Evolutionary conservation across 352 stramenopile genomes (phyloP), one percentile per base, ranked within the genome.

Genomic region (Albugo laibachii): DNA sequence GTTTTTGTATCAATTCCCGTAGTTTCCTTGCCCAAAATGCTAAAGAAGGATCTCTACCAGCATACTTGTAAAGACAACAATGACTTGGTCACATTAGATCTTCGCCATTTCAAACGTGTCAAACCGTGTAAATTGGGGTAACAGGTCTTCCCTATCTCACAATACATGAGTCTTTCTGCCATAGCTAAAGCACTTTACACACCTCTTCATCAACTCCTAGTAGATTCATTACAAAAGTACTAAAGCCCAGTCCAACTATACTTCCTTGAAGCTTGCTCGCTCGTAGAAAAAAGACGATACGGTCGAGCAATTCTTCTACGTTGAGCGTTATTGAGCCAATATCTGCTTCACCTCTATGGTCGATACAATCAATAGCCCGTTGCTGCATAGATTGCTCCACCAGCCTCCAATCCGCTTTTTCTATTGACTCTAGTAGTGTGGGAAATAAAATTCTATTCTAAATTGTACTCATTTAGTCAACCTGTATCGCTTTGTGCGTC

Each of bases 151-250:
- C 85, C 44, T 69, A 41, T 48, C 8, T 48, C 19, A 19, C 8
- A 19, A 8, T 41, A 10, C 3, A 34, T 21, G 18, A 19, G 36
- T 48, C 8, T 10, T 19, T 41, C 44, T 8, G 3, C 3, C 3
- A 42, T 41, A 8, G 43, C 14, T 45, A 11, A 16, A 10, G 14
- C 51, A 10, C 41, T 11, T 11, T 20, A 49, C 44, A 39, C 42
- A 69, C 64, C 59, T 63, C 57, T 4, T 37, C 35, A 58, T 96
- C 68, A 0, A 96, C 54, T 6, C 82, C 88, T 14, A 97, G 52
- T 12, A 97, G 45, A 49, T 96, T 96, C 86, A 97, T 97, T 1
- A 74, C 85, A 60, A 97, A 96, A 24, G 73, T 81, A 48, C 80
- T 92, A 58, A 97, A 95, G 44, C 86, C 88, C 24, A 97, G 63